A percentile compares a stretch with the other conserved stretches of the same genome.
phyloP scores from a whole-genome alignment of 2,329 filamentous ascomycete species.

The Colletotrichum gigasporum region DNA sequence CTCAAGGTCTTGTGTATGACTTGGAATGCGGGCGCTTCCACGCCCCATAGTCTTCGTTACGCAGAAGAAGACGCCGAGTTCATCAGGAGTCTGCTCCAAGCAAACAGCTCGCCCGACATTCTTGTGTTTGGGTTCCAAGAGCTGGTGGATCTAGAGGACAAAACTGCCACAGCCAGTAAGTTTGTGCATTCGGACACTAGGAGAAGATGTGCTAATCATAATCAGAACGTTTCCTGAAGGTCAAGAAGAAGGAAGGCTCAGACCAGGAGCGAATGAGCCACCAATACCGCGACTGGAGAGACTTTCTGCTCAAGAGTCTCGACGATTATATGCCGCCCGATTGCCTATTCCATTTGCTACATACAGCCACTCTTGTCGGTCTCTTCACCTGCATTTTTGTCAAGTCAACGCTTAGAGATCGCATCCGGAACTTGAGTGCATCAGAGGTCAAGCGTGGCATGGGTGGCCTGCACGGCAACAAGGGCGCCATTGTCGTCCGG shows the following conservation, averaged over 20 bases:
- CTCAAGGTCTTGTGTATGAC: constrained; percentile 85
- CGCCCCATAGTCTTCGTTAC: constrained; percentile 82
- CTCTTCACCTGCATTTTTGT: constrained; percentile 97
- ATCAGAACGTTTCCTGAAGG: constrained; percentile 84
- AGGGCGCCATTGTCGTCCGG: constrained; percentile 91
- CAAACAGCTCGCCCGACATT: constrained; percentile 85
- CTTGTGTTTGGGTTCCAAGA: constrained; percentile 98
- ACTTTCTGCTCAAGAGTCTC: constrained; percentile 83
- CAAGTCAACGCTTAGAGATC: constrained; percentile 78
- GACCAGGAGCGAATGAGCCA: constrained; percentile 95
- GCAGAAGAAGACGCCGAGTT: constrained; percentile 78
- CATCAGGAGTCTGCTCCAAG: constrained; percentile 80
- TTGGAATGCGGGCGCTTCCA: constrained; percentile 97
- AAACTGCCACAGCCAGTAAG: constrained; percentile 92
- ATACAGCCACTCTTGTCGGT: constrained; percentile 90
- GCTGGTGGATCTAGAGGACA: constrained; percentile 97
- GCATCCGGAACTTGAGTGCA: constrained; percentile 80
- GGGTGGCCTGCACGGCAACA: constrained; percentile 95
- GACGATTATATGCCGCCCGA: constrained; percentile 84
- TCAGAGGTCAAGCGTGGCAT: constrained; percentile 95
- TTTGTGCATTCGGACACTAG: constrained; percentile 29
- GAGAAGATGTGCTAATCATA: constrained; percentile 38
- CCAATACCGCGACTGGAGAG: constrained; percentile 95
- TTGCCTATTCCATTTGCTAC: constrained; percentile 84
- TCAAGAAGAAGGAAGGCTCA: constrained; percentile 84